Conservation (phyloP, 2,329 filamentous ascomycete species). For the Pseudogymnoascus sp. region DNA sequence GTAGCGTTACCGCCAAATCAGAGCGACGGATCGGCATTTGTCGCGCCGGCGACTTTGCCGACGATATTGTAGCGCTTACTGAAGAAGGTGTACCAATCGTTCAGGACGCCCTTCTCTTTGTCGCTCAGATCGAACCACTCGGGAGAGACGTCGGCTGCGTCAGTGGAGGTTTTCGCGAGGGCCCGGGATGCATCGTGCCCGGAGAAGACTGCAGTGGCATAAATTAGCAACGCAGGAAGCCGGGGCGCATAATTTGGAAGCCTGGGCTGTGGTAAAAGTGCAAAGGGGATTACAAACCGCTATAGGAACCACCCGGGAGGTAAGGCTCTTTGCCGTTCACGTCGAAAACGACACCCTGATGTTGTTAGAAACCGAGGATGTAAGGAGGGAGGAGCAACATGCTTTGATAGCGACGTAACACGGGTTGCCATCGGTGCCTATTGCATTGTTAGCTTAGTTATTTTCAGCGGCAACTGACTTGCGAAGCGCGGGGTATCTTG, state of each 20-base stretch:
- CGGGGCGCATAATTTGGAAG: not conserved
- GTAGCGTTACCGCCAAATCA: not conserved
- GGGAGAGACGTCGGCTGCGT: conserved; percentile 71
- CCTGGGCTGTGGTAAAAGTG: not conserved
- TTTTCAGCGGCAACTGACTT: not conserved
- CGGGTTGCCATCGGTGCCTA: conserved; percentile 58
- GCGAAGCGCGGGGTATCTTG: conserved; percentile 37
- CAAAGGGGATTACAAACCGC: conserved; percentile 50
- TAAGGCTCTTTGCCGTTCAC: conserved; percentile 87
- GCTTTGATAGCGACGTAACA: conserved; percentile 67
- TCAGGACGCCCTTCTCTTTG: conserved; percentile 74
- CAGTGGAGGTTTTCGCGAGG: conserved; percentile 77
- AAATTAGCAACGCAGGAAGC: not conserved
- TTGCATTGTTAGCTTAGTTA: conserved; percentile 2
- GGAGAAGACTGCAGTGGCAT: conserved; percentile 64
- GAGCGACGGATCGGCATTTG: conserved; percentile 37
- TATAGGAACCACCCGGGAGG: conserved; percentile 72
- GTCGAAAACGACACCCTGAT: conserved; percentile 84
- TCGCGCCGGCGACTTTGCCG: conserved; percentile 56
- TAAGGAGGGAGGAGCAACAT: conserved; percentile 14
- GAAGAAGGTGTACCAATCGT: conserved; percentile 96
- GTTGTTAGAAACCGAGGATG: conserved; percentile 11
- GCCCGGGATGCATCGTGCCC: conserved; percentile 95
- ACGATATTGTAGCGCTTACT: conserved; percentile 93
- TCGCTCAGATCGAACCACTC: conserved; percentile 80